Evolutionary conservation across 192 early-diverging fungal genomes (phyloP).

Genomic region (Backusella australiensis): DNA sequence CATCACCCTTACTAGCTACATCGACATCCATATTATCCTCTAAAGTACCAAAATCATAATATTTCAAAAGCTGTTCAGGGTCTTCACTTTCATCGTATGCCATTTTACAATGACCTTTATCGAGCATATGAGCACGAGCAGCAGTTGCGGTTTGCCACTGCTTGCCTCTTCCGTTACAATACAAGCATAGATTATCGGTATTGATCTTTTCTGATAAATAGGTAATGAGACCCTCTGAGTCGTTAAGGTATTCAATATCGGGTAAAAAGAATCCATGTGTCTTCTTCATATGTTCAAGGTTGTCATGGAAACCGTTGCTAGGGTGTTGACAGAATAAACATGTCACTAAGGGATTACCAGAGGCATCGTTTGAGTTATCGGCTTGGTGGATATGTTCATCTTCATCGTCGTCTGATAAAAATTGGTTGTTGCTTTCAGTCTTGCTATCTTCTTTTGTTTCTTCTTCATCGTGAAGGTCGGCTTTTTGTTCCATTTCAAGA

Average conservation of each 20-base stretch:
- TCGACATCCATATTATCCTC: constrained; percentile 17
- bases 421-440: not conserved
- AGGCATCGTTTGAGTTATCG: not conserved
- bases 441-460: not conserved
- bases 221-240: constrained; percentile 79
- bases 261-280: constrained; percentile 95
- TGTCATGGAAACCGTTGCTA: constrained; percentile 59
- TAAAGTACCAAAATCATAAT: constrained; percentile 83
- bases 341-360: not conserved
- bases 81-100: constrained; percentile 90
- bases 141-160: constrained; percentile 81
- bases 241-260: constrained; percentile 88
- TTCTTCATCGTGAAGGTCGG: constrained; percentile 45
- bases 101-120: constrained; percentile 95
- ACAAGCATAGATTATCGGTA: constrained; percentile 91
- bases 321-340: constrained; percentile 90
- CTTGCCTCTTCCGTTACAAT: constrained; percentile 91
- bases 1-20: not conserved
- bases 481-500: constrained; percentile 81
- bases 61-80: constrained; percentile 85
- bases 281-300: constrained; percentile 88
- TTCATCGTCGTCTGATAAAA: constrained; percentile 11
- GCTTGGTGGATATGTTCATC: not conserved
- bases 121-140: constrained; percentile 89
- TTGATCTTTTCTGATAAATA: constrained; percentile 92